A percentile compares a stretch with the other conserved stretches of the same genome.
phyloP scores from a whole-genome alignment of 345 rosid genomes.

The Tarenaya hassleriana region DNA sequence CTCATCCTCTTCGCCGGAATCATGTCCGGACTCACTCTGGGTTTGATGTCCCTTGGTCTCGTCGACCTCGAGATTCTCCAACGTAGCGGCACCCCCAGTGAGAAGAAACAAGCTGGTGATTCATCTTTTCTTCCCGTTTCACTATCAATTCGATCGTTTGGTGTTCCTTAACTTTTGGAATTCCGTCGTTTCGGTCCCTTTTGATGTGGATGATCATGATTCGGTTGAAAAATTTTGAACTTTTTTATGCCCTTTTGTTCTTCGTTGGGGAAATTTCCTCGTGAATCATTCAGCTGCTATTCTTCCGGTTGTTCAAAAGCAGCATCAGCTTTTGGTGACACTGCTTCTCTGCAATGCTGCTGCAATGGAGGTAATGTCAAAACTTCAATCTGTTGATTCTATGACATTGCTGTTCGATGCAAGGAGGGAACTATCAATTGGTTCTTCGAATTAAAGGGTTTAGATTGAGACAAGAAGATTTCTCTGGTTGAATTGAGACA shows the following conservation, averaged over 20 bases:
- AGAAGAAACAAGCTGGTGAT: slow-evolving; percentile 93
- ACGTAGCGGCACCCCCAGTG: slow-evolving; percentile 73
- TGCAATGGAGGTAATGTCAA: slow-evolving; percentile 73
- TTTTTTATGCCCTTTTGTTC: slow-evolving; percentile 28
- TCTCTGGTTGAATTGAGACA: too few relatives aligned
- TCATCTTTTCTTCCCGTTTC: neutral
- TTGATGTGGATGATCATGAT: neutral
- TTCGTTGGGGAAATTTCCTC: too few relatives aligned
- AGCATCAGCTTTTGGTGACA: slow-evolving; percentile 93
- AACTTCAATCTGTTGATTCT: neutral
- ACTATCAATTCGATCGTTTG: neutral
- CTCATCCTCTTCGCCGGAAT: slow-evolving; percentile 89
- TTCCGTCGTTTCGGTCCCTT: neutral
- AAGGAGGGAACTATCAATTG: too few relatives aligned
- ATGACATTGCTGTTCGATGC: neutral
- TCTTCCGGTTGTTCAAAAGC: slow-evolving; percentile 86
- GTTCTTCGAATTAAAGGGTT: too few relatives aligned
- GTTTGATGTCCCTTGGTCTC: too few relatives aligned
- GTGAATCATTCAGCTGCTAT: slow-evolving; percentile 45
- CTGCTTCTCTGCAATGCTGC: slow-evolving; percentile 80
- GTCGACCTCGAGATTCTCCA: slow-evolving; percentile 95
- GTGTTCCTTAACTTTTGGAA: neutral
- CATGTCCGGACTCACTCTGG: slow-evolving; percentile 97
- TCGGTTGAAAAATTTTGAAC: slow-evolving; percentile 31
- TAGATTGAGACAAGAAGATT: too few relatives aligned